Evolutionary conservation across 2,329 filamentous ascomycete species (phyloP), one percentile per base, ranked within the genome.

Genomic region (Colletotrichum tamarilloi): DNA sequence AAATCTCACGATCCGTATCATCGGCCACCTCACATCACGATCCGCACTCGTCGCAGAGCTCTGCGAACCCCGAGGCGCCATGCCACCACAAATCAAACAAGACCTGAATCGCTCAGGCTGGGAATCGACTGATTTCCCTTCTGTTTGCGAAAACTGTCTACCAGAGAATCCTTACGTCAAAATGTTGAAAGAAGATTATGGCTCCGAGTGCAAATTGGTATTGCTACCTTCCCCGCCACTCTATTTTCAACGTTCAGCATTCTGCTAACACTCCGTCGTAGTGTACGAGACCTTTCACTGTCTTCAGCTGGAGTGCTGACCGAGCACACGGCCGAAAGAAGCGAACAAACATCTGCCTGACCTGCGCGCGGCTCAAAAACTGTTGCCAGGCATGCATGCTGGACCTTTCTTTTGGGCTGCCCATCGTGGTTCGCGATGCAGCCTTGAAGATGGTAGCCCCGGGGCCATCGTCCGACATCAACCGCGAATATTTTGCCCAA

Each of bases 321-420:
- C 94, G 97, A 71, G 97, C 95, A 3, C 88, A 91, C 75, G 92
- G 95, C 30, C 94, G 95, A 75, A 95, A 96, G 82, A 98, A 97
- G 85, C 92, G 94, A 77, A 98, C 96, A 67, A 97, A 94, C 79
- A 97, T 98, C 79, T 99, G 97, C 83, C 88, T 99, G 28, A 99
- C 97, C 53, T 99, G 97, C 86, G 96, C 97, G 26, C 93, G 97
- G 57, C 89, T 98, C 77, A 99, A 99, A 85, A 99, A 99, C 86
- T 98, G 97, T 86, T 99, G 97, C 81, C 97, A 99, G 86, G 96
- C 93, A 85, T 99, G 97, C 87, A 98, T 98, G 95, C 92, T 99
- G 66, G 97, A 99, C 88, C 86, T 99, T 73, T 96, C 94, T 14
- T 99, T 98, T 80, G 97, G 97, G 28, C 87, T 99, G 32, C 97